A percentile compares a stretch with the other conserved stretches of the same genome.
These are phyloP conservation scores for Phycomyces nitens DNA, from an alignment of 192 early-diverging fungal species.

Conservation along the genomic window DNA sequence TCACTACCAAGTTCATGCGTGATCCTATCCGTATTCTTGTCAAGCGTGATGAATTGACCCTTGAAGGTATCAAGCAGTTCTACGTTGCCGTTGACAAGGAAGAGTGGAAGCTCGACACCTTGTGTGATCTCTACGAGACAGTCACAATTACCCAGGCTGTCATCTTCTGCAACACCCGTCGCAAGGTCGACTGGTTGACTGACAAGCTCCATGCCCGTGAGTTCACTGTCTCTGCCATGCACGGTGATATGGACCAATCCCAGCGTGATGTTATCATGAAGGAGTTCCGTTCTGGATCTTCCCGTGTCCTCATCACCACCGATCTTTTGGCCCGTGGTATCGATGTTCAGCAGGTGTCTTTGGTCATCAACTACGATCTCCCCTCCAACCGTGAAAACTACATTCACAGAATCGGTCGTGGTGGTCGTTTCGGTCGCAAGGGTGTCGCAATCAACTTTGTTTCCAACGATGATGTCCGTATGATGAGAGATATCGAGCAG, in stretches of 20 bases:
- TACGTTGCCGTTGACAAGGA: constrained; percentile 98
- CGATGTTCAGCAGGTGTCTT: constrained; percentile 99
- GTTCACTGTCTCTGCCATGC: constrained; percentile 97
- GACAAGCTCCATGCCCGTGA: constrained; percentile 88
- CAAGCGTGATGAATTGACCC: constrained; percentile 93
- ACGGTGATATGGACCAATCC: constrained; percentile 97
- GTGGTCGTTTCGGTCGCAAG: constrained; percentile 99
- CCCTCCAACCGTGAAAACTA: constrained; percentile 98
- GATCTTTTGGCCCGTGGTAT: constrained; percentile 98
- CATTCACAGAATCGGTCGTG: constrained; percentile 99
- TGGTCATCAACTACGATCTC: constrained; percentile 97
- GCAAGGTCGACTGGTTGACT: constrained; percentile 99
- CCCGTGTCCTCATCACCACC: constrained; percentile 97
- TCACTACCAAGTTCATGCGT: constrained; percentile 97
- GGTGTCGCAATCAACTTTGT: constrained; percentile 99
- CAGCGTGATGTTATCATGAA: constrained; percentile 98
- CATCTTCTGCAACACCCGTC: constrained; percentile 99
- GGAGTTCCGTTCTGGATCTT: constrained; percentile 97
- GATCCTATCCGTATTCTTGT: constrained; percentile 99
- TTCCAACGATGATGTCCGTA: constrained; percentile 87
- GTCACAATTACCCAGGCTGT: constrained; percentile 98
- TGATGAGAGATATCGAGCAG: constrained; percentile 85
- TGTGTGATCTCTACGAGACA: constrained; percentile 97
- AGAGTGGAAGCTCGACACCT: constrained; percentile 98
- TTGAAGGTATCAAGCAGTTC: constrained; percentile 93